These are phyloP conservation scores for Xylariaceae sp. DNA, from an alignment of 2,329 filamentous ascomycete genomes.

Conservation along the genomic window DNA sequence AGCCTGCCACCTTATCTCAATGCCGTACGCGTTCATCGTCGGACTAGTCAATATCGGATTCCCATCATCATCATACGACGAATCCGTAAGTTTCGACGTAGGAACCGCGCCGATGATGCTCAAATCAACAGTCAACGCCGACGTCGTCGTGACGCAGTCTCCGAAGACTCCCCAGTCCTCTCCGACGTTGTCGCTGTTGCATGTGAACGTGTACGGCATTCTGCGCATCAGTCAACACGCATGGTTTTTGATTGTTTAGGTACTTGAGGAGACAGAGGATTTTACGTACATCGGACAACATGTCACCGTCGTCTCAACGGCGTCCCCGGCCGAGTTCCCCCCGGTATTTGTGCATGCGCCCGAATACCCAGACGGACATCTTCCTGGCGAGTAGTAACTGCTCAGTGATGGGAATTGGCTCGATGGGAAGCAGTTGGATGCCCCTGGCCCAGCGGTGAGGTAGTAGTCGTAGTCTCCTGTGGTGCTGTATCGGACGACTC, in stretches of 20 bases:
- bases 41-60: background rate
- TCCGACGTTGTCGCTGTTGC: background rate
- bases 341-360: conserved; percentile 1
- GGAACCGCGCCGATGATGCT: background rate
- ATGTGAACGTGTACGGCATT: background rate
- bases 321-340: background rate
- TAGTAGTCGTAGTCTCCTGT: conserved; percentile 4
- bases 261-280: background rate
- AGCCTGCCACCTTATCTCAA: conserved; percentile 7
- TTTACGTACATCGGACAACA: conserved; percentile 5
- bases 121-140: background rate
- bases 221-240: background rate
- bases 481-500: background rate
- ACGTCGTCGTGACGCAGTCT: conserved; percentile 1
- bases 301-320: conserved; percentile 4
- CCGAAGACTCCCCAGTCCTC: conserved; percentile 3
- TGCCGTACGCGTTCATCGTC: conserved; percentile 5
- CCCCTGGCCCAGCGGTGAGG: conserved; percentile 1
- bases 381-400: conserved; percentile 6
- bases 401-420: conserved; percentile 1
- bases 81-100: background rate
- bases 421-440: conserved; percentile 3
- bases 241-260: background rate
- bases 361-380: conserved; percentile 7
- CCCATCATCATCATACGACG: background rate